Base-by-base conservation (phyloP, 2,329 filamentous ascomycete species). In the Diaporthe citrichinensis region DNA sequence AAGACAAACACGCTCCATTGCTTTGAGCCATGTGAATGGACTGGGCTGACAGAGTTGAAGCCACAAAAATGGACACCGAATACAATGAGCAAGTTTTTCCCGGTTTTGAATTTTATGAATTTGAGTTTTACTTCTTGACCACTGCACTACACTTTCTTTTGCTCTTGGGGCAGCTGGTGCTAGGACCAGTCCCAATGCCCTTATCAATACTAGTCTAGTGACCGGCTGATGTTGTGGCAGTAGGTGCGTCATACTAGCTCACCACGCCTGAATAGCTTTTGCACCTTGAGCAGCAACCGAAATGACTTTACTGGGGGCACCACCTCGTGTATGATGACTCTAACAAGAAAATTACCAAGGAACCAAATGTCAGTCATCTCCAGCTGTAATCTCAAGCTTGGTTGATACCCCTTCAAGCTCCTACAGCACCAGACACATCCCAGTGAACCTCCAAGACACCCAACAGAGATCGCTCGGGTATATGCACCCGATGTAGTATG, bases 161-260 rank as follows among this genome's bases (percentile, higher is more conserved):
- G 51, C 10, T 39, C 62, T 28, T 39, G 31, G 46, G 62, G 62
- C 62, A 68, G 62, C 46, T 68, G 62, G 44, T 36, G 3, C 28
- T 14, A 9, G 9, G 4, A 15, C 31, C 17, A 49, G 4, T 14
- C 10, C 14, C 20, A 12, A 23, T 15, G 28, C 20, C 8, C 8
- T 51, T n/a, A 67, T 51, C 1, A 51, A 51, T 4, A 1, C 57
- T 10, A n/a, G 23, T 17, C 7, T 1, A 68, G 14, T 3, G 31
- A 39, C 23, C 4, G 23, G 62, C 23, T 20, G 28, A 44, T 39
- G 46, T 25, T 25, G 20, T 4, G 20, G 58, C 41, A 4, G n/a
- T 17, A 15, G 23, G 34, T 41, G 36, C 23, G 28, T 20, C n/a
- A 2, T 9, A n/a, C 58, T 44, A 61, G 5, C n/a, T 61, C 58